Percentiles rank a stretch among this genome's conserved stretches.
Evolutionary conservation across 2,329 filamentous ascomycete genomes (phyloP).

Genomic region (Huntiella omanensis): DNA sequence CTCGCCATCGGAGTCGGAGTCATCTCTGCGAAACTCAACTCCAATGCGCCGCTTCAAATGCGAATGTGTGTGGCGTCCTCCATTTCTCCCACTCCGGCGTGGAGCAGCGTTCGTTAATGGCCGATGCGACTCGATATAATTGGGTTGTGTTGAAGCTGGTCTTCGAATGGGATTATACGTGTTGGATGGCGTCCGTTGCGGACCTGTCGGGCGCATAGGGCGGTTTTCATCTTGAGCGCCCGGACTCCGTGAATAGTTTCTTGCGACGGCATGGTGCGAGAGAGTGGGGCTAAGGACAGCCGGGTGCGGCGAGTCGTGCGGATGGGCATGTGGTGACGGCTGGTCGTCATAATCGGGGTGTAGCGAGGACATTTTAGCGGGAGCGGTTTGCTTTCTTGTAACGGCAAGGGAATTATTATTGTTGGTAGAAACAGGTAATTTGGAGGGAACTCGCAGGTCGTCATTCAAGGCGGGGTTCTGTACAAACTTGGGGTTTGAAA

Average conservation of each 20-base stretch:
- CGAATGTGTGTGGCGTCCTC: background rate
- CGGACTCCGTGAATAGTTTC: conserved; percentile 1
- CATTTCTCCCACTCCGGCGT: too few species aligned
- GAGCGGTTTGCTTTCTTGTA: too few species aligned
- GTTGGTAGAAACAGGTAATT: too few species aligned
- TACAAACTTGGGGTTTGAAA: too few species aligned
- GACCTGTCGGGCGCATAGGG: conserved; percentile 28
- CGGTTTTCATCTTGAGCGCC: conserved; percentile 2
- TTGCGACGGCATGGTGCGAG: conserved; percentile 2
- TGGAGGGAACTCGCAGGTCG: too few species aligned
- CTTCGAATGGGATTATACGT: conserved; percentile 47
- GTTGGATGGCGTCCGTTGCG: conserved; percentile 55
- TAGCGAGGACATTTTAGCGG: too few species aligned
- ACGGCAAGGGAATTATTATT: too few species aligned
- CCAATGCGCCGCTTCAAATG: conserved; percentile 46
- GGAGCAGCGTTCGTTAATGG: background rate
- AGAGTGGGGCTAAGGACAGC: conserved; percentile 3
- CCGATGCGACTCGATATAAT: conserved; percentile 2
- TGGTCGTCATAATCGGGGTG: too few species aligned
- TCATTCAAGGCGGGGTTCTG: too few species aligned
- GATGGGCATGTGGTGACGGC: too few species aligned
- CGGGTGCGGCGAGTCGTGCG: too few species aligned
- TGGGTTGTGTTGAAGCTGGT: conserved; percentile 4
- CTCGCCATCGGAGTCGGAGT: conserved; percentile 79
- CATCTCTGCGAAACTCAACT: conserved; percentile 47